Evolutionary conservation across 2,329 filamentous ascomycete species (phyloP), one percentile per base, ranked within the genome.

Genomic region (Talaromyces sp.): DNA sequence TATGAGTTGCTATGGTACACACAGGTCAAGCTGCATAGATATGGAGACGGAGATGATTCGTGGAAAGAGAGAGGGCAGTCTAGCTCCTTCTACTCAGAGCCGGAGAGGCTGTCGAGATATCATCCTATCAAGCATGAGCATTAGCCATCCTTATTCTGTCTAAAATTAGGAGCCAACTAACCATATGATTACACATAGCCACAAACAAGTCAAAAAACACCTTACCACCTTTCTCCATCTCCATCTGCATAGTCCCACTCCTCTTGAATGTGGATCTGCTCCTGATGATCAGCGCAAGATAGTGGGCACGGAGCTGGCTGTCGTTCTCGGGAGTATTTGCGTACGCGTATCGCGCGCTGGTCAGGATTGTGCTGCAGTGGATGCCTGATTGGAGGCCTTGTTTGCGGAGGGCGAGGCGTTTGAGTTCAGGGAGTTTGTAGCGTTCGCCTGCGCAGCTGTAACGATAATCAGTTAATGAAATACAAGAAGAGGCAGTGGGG

Each of bases 181-280:
- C 56, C 56, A 97, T 90, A 84, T 97, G 93, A 83, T 97, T 97
- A 85, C 92, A 96, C 90, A 97, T 91, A 74, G 93, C 93, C 78
- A 97, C 93, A 80, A 97, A 98, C 80, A 98, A 85, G 85, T 97
- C 93, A 83, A 98, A 98, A 86, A 95, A 97, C 82, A 97, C 86
- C 85, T 93, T 93, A 81, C 87, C 93, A 78, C 93, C 93, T 80
- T 88, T 88, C 84, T 97, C 92, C 93, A 98, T 97, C 84, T 97
- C 93, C 83, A 91, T 90, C 86, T 97, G 93, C 93, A 97, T 96
- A 80, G 93, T 97, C 81, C 93, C 93, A 84, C 93, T 97, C 82
- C 91, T 89, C 89, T 97, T 97, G 81, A 98, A 97, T 75, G 92
- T 97, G 85, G 93, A 92, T 80, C 94, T 91, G 86, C 91, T 94